These are phyloP conservation scores for Vitis amurensis DNA, from an alignment of 164 flowering plant genomes.

Conservation along the genomic window DNA sequence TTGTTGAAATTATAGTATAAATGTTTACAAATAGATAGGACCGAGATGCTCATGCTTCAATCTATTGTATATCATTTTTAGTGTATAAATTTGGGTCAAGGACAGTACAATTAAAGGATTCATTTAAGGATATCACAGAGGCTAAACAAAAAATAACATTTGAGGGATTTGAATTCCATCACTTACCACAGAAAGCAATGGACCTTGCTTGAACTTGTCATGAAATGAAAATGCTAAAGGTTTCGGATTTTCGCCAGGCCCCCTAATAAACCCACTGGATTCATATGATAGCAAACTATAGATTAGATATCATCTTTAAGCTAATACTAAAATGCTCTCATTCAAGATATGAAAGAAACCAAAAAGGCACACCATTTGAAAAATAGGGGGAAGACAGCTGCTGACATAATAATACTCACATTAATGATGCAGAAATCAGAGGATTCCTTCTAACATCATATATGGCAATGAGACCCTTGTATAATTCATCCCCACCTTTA, in stretches of 20 bases:
- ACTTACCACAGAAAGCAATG: slow-evolving; percentile 88
- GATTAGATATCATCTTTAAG: neutral
- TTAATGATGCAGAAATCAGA: slow-evolving; percentile 66
- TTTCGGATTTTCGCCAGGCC: slow-evolving; percentile 86
- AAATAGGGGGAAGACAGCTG: neutral
- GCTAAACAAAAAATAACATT: neutral
- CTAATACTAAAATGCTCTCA: neutral
- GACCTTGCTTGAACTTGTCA: slow-evolving; percentile 85
- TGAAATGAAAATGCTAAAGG: slow-evolving; percentile 86
- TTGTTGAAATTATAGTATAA: too few species aligned
- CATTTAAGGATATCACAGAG: neutral
- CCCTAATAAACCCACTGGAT: slow-evolving; percentile 88
- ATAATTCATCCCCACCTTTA: slow-evolving; percentile 71
- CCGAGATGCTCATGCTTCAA: too few species aligned
- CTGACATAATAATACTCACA: slow-evolving; percentile 45
- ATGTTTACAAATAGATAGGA: too few species aligned
- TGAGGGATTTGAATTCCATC: neutral
- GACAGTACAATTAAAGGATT: too few species aligned
- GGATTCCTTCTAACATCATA: slow-evolving; percentile 82
- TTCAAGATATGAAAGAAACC: neutral
- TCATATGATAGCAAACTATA: slow-evolving; percentile 4
- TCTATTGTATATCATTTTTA: too few species aligned
- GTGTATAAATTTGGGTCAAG: too few species aligned
- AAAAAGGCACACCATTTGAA: neutral
- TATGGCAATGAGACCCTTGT: slow-evolving; percentile 80